phyloP scores from a whole-genome alignment of 1,139 yeast species.

The Kodamaea suecica region DNA sequence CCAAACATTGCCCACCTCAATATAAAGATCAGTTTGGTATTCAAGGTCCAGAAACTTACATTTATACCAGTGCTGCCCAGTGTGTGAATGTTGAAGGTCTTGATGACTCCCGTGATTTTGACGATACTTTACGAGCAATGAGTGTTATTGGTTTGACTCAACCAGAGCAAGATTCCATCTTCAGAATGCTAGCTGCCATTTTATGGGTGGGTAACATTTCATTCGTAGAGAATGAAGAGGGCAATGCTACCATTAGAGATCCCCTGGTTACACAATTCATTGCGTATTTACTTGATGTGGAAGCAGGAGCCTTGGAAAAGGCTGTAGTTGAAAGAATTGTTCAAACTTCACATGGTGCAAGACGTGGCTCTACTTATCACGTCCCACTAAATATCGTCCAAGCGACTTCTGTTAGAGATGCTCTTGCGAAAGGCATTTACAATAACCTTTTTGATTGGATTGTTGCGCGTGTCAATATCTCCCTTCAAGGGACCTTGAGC shows the following conservation, averaged over 20 bases:
- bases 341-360: constrained; percentile 86
- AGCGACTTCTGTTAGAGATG: constrained; percentile 93
- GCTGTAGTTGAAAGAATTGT: constrained; percentile 77
- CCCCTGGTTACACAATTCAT: constrained; percentile 88
- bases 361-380: constrained; percentile 90
- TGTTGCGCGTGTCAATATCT: constrained; percentile 85
- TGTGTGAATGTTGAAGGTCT: constrained; percentile 86
- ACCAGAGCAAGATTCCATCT: constrained; percentile 85
- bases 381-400: constrained; percentile 90
- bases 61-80: constrained; percentile 82
- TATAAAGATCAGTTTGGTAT: constrained; percentile 85
- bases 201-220: constrained; percentile 94
- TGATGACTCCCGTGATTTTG: constrained; percentile 75
- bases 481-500: constrained; percentile 36
- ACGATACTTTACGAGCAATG: constrained; percentile 86
- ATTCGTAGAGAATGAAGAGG: constrained; percentile 82
- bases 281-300: constrained; percentile 85
- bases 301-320: constrained; percentile 60
- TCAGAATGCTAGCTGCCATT: constrained; percentile 78
- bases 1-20: constrained; percentile 83
- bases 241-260: constrained; percentile 80
- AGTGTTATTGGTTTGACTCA: constrained; percentile 75
- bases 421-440: constrained; percentile 91
- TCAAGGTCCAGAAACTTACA: constrained; percentile 89
- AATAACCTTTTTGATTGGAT: constrained; percentile 96